Conservation (phyloP, 768 basidiomycete genomes). For the Plicaturopsis crispa region DNA sequence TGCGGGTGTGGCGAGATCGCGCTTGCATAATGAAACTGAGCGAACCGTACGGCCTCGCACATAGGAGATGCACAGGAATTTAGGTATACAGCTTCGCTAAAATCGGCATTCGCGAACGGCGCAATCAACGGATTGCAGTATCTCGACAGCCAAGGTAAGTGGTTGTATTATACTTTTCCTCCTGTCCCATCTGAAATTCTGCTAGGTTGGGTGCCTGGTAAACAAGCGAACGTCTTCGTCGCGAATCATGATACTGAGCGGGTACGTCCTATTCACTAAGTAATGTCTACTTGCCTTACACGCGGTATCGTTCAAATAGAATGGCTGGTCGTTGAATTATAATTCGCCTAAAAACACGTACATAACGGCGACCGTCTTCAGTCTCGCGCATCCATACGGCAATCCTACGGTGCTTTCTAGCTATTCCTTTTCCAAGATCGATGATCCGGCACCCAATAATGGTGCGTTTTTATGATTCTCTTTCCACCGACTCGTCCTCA, state of each 20-base stretch:
- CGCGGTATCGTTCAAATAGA: conserved; percentile 17
- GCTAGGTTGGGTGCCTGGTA: conserved; percentile 55
- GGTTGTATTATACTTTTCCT: no score
- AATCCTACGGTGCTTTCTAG: conserved; percentile 57
- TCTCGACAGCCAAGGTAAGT: conserved; percentile 46
- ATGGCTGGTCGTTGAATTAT: conserved; percentile 44
- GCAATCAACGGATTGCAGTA: conserved; percentile 45
- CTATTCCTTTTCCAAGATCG: conserved; percentile 42
- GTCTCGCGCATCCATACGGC: conserved; percentile 61
- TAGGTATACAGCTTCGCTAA: conserved; percentile 47
- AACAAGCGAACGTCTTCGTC: conserved; percentile 55
- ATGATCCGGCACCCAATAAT: conserved; percentile 55
- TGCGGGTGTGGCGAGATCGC: no score
- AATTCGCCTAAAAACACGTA: conserved; percentile 64
- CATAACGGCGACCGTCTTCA: conserved; percentile 51
- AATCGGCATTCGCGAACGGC: conserved; percentile 41
- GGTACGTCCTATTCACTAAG: conserved; percentile 21
- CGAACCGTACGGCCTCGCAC: no score
- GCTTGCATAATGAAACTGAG: no score
- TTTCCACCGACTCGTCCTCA: not conserved
- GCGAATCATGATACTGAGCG: conserved; percentile 68
- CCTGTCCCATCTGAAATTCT: no score
- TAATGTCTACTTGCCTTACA: not conserved
- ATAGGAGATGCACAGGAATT: no score
- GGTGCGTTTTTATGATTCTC: no score